Evolutionary conservation across 2,329 filamentous ascomycete genomes (phyloP), one percentile per base, ranked within the genome.

Genomic region (Thielaviopsis euricoi): DNA sequence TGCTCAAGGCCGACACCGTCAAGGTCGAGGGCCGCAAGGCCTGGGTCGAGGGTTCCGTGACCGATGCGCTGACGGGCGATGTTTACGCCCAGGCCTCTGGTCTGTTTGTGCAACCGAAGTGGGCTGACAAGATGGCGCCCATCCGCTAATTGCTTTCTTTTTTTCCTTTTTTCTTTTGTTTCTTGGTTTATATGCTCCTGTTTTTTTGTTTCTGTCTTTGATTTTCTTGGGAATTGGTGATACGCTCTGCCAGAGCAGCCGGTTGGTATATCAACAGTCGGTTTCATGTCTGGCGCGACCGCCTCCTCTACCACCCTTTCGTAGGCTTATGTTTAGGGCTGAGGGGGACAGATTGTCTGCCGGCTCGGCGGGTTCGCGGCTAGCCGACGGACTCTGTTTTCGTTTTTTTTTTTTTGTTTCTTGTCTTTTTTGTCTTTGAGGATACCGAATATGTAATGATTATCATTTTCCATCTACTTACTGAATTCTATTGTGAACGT

Each of bases 1-100:
- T 95, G 50, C 72, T 98, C 60, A 78, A 80, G 61, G 90, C 88
- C 3, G 80, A 82, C 67, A 95, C 90, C 21, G 83, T 80, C 10
- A 90, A 86, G 73, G 86, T 91, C 1, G 89, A 97, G 67, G 91
- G 93, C 0, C 78, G 93, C 62, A 97, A 97, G 74, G 91, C 89
- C 13, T 96, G 89, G 89, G 89, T 96, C 1, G 85, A 87, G 71
- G 93, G 89, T 15, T 53, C 52, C 9, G 58, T 60, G 6, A 40
- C 26, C 22, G 58, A 60, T 53, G 58, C 58, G 19, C 48, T 43
- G 25, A 60, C 58, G 9, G 58, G 58, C 51, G 33, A 60, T 29
- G 55, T 60, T 7, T 60, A 60, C n/a, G 58, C 58, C 10, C 50
- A 23, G 6, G 58, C 58, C 5, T 46, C 51, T 6, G 58, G 58